These are phyloP conservation scores for Pneumocystis sp. DNA, from an alignment of 1,139 yeast genomes.

Conservation along the genomic window DNA sequence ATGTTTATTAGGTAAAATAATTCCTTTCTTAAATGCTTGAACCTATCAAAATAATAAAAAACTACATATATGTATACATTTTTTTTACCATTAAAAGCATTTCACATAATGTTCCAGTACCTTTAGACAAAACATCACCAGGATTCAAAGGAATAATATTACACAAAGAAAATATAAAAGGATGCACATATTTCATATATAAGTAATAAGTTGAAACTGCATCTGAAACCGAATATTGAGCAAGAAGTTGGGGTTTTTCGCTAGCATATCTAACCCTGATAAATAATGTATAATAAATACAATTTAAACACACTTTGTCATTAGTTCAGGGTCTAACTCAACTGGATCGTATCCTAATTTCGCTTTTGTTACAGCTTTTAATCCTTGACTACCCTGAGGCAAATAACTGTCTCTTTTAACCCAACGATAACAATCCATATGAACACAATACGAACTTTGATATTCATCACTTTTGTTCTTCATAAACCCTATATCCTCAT, in stretches of 20 bases:
- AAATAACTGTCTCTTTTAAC: conserved; percentile 95
- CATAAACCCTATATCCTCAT: conserved; percentile 86
- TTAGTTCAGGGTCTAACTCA: conserved; percentile 90
- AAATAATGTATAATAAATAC: background rate
- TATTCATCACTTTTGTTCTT: conserved; percentile 83
- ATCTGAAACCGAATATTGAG: conserved; percentile 97
- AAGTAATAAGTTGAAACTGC: conserved; percentile 97
- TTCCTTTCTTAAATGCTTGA: conserved; percentile 69
- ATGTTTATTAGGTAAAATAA: conserved; percentile 83
- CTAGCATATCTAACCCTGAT: conserved; percentile 44
- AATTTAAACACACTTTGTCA: conserved; percentile 48
- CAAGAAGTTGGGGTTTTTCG: conserved; percentile 78
- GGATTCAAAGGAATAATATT: conserved; percentile 93
- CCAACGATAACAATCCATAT: conserved; percentile 97
- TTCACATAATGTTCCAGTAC: conserved; percentile 97
- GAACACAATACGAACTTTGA: conserved; percentile 82
- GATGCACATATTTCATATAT: conserved; percentile 93
- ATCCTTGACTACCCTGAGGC: conserved; percentile 97
- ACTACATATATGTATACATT: background rate
- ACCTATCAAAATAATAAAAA: conserved; percentile 21
- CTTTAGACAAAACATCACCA: conserved; percentile 88
- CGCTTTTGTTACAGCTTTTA: conserved; percentile 93
- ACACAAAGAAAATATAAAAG: conserved; percentile 89
- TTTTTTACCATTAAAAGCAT: conserved; percentile 67
- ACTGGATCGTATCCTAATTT: conserved; percentile 93